A percentile compares a stretch with the other conserved stretches of the same genome.
Evolutionary conservation across 805 yeast genomes (phyloP).

Genomic region (Candida sakaeoensis): DNA sequence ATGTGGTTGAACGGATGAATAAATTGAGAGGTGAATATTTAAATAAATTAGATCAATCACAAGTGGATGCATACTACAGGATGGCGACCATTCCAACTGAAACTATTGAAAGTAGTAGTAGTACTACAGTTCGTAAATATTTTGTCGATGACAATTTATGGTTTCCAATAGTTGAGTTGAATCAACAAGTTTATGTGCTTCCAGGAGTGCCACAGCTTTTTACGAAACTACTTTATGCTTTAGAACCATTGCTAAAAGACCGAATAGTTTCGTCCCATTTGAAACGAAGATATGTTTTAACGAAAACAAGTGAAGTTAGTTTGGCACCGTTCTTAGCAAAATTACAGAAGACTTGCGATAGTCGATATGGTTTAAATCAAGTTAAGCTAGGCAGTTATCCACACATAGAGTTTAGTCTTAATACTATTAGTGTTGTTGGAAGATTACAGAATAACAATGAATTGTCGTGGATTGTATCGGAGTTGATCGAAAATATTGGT

Average conservation of each 20-base stretch:
- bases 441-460: constrained; percentile 20
- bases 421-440: constrained; percentile 78
- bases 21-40: constrained; percentile 37
- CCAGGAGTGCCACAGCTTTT: constrained; percentile 86
- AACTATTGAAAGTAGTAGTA: constrained; percentile 6
- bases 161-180: constrained; percentile 81
- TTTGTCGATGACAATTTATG: constrained; percentile 52
- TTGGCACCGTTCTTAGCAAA: constrained; percentile 61
- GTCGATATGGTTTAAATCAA: constrained; percentile 22
- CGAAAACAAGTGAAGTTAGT: constrained; percentile 57
- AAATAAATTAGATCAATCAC: constrained; percentile 34
- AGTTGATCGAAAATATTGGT: constrained; percentile 42
- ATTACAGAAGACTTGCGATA: constrained; percentile 43
- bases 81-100: constrained; percentile 74
- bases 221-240: constrained; percentile 46
- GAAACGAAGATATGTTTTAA: constrained; percentile 57
- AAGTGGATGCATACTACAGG: constrained; percentile 57
- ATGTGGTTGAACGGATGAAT: constrained; percentile 60
- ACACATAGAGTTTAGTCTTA: constrained; percentile 59
- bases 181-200: constrained; percentile 60
- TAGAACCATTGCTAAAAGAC: constrained; percentile 30
- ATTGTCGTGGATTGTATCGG: constrained; percentile 44
- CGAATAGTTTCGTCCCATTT: constrained; percentile 18
- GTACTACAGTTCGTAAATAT: constrained; percentile 38
- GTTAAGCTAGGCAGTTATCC: constrained; percentile 86